Percentiles rank a stretch among this genome's conserved stretches.
Evolutionary conservation across 1,139 yeast species (phyloP).

Genomic region (Zygosaccharomyces pseudobailii): DNA sequence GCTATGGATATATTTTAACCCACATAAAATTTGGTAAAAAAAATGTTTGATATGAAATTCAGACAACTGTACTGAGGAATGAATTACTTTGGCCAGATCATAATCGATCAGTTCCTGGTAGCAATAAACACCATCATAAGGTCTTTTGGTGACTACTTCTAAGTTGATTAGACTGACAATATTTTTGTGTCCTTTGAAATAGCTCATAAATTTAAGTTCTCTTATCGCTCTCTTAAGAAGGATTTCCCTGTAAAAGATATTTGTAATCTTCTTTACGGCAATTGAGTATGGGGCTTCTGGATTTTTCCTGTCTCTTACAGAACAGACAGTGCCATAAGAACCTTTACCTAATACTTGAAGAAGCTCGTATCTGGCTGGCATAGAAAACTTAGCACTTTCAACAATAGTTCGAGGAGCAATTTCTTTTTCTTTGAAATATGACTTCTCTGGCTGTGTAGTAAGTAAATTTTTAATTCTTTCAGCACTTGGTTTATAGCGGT

Average conservation of each 20-base stretch:
- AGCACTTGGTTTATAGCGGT: constrained; percentile 12
- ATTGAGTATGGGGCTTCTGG: constrained; percentile 34
- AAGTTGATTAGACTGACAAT: constrained; percentile 69
- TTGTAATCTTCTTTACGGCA: constrained; percentile 77
- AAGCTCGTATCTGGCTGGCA: constrained; percentile 62
- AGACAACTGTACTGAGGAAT: constrained; percentile 71
- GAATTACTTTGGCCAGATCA: constrained; percentile 74
- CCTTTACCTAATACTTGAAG: constrained; percentile 74
- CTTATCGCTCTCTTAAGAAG: constrained; percentile 70
- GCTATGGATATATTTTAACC: constrained; percentile 75
- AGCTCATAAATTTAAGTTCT: constrained; percentile 71
- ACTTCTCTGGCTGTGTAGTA: constrained; percentile 6
- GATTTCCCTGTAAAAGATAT: constrained; percentile 60
- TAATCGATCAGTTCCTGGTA: constrained; percentile 76
- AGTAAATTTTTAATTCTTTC: constrained; percentile 9
- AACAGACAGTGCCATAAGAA: constrained; percentile 83
- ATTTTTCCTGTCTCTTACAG: constrained; percentile 57
- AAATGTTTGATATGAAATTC: constrained; percentile 77
- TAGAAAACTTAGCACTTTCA: constrained; percentile 51
- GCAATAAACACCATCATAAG: constrained; percentile 82
- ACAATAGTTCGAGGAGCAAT: constrained; percentile 29
- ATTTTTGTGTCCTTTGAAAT: constrained; percentile 77
- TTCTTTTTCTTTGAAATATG: background rate
- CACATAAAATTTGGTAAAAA: constrained; percentile 73
- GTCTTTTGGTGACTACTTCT: constrained; percentile 59